These are phyloP conservation scores for Lathyrus aphaca DNA, from an alignment of 306 rosid species.

Conservation along the genomic window DNA sequence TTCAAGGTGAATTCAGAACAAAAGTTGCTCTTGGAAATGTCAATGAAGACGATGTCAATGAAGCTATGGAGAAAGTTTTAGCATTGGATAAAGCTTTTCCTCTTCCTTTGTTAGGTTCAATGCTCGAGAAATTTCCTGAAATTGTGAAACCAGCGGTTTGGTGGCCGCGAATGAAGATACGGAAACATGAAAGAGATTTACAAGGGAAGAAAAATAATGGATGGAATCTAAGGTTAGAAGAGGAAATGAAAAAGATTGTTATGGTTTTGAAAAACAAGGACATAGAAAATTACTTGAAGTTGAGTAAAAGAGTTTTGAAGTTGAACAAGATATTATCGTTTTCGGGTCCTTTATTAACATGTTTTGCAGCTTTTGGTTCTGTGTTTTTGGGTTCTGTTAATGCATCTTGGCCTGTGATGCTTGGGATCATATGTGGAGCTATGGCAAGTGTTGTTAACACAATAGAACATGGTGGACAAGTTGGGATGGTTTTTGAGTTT, in stretches of 20 bases:
- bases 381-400: constrained; percentile 43
- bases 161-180: constrained; percentile 65
- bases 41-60: constrained; percentile 40
- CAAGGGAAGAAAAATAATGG: constrained; percentile 48
- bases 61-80: constrained; percentile 68
- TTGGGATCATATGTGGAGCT: constrained; percentile 65
- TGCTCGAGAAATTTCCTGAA: constrained; percentile 75
- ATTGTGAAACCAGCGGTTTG: constrained; percentile 68
- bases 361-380: constrained; percentile 63
- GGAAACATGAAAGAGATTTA: background rate
- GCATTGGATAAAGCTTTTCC: constrained; percentile 86
- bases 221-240: constrained; percentile 63
- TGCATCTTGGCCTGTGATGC: constrained; percentile 53
- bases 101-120: constrained; percentile 74
- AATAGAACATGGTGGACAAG: constrained; percentile 83
- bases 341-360: constrained; percentile 68
- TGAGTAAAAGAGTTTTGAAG: constrained; percentile 49
- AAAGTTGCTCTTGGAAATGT: constrained; percentile 41
- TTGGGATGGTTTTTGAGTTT: constrained; percentile 85
- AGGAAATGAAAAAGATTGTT: constrained; percentile 59
- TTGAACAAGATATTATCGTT: constrained; percentile 58
- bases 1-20: constrained; percentile 54
- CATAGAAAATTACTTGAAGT: constrained; percentile 52
- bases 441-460: constrained; percentile 67
- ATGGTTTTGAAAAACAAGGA: constrained; percentile 56